A percentile compares a stretch with the other conserved stretches of the same genome.
Evolutionary conservation across 441 rosid genomes (phyloP).

Genomic region (Gossypium gossypioides): DNA sequence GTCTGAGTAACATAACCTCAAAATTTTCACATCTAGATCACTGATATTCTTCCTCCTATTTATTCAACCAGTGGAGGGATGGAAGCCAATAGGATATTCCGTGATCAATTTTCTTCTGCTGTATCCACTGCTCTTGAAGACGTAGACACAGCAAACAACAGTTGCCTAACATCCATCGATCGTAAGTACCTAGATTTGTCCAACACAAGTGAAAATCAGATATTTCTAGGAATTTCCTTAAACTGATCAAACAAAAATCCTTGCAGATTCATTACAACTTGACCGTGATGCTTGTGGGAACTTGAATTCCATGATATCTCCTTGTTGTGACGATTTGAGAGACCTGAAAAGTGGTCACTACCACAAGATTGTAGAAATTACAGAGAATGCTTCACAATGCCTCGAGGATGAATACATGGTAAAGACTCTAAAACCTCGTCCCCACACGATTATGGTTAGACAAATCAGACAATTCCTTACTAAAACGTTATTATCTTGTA

Average conservation of each 20-base stretch:
- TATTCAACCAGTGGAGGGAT: slow-evolving; percentile 53
- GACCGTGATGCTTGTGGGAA: slow-evolving; percentile 80
- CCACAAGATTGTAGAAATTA: slow-evolving; percentile 72
- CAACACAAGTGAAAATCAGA: not conserved
- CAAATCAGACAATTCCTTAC: not conserved
- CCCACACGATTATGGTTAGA: not conserved
- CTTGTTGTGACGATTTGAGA: slow-evolving; percentile 70
- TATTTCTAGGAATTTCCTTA: not conserved
- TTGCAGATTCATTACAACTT: slow-evolving; percentile 77
- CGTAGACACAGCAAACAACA: slow-evolving; percentile 48
- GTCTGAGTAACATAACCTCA: not conserved
- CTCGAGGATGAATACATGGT: slow-evolving; percentile 78
- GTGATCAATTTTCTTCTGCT: slow-evolving; percentile 58
- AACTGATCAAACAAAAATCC: slow-evolving; percentile 9
- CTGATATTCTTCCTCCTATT: not conserved
- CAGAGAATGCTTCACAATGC: slow-evolving; percentile 77
- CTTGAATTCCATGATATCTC: slow-evolving; percentile 68
- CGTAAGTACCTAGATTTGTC: slow-evolving; percentile 41
- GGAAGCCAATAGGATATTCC: slow-evolving; percentile 59
- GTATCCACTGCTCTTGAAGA: slow-evolving; percentile 64
- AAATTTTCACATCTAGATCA: not conserved
- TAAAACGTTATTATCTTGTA: not conserved
- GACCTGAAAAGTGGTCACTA: slow-evolving; percentile 76
- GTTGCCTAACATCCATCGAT: slow-evolving; percentile 60
- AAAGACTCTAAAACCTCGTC: slow-evolving; percentile 16